phyloP scores from a whole-genome alignment of 306 rosid species.

The Cucumis hystrix region DNA sequence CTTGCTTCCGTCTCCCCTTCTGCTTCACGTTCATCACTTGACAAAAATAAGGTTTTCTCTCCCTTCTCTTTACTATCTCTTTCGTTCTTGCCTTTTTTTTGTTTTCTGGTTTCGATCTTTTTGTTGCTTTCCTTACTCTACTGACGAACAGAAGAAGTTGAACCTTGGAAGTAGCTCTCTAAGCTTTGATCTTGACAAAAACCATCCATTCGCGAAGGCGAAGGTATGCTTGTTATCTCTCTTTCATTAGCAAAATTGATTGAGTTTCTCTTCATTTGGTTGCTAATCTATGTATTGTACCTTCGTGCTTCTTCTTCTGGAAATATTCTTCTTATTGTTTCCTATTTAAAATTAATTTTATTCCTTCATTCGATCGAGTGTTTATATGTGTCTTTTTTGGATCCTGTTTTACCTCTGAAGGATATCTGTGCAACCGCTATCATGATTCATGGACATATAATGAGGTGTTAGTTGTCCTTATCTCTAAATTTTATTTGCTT shows the following conservation, averaged over 20 bases:
- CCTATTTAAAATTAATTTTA: neutral
- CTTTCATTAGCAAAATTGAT: neutral
- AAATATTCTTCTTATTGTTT: too few species aligned
- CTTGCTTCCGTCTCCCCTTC: slow-evolving; percentile 31
- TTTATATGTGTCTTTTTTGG: neutral
- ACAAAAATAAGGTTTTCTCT: slow-evolving; percentile 33
- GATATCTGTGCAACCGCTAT: slow-evolving; percentile 5
- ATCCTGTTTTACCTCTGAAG: neutral
- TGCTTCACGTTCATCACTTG: slow-evolving; percentile 28
- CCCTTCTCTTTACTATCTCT: neutral
- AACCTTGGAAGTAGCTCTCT: slow-evolving; percentile 25
- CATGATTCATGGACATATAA: slow-evolving; percentile 9
- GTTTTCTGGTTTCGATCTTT: neutral
- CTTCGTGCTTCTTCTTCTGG: neutral
- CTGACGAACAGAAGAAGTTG: slow-evolving; percentile 25
- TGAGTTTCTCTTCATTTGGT: neutral
- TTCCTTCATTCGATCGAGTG: slow-evolving; percentile 1
- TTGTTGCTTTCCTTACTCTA: neutral
- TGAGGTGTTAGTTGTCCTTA: slow-evolving; percentile 1
- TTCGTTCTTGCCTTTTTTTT: neutral
- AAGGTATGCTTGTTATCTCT: slow-evolving; percentile 17
- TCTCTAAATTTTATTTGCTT: neutral
- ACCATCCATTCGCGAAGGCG: slow-evolving; percentile 18
- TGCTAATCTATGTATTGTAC: neutral
- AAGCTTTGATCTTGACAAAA: slow-evolving; percentile 30